phyloP scores from a whole-genome alignment of 1,284 basidiomycete genomes.

The Anthracocystis setariae region DNA sequence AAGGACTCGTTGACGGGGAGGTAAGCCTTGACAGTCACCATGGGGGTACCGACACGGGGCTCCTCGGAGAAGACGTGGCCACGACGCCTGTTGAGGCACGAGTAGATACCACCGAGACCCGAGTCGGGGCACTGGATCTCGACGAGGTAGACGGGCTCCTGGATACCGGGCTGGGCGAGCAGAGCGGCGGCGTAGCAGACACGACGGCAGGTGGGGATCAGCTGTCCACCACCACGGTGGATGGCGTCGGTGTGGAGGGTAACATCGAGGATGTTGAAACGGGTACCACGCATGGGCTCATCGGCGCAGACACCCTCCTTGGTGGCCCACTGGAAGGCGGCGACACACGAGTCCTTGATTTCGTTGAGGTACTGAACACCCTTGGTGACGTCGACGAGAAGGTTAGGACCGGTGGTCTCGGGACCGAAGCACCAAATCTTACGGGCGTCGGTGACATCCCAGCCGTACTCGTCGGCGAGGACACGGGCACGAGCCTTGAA shows the following conservation, averaged over 20 bases:
- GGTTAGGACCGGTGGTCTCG: slow-evolving; percentile 95
- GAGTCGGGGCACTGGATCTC: slow-evolving; percentile 99
- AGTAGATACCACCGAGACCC: slow-evolving; percentile 98
- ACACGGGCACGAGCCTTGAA: slow-evolving; percentile 95
- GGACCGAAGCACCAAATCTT: slow-evolving; percentile 99
- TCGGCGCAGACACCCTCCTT: slow-evolving; percentile 86
- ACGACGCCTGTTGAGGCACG: slow-evolving; percentile 91
- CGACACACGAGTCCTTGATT: slow-evolving; percentile 99
- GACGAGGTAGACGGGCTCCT: slow-evolving; percentile 97
- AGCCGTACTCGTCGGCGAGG: slow-evolving; percentile 94
- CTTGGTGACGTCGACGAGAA: slow-evolving; percentile 98
- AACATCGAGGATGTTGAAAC: slow-evolving; percentile 95
- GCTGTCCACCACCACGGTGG: slow-evolving; percentile 98
- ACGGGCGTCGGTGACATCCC: slow-evolving; percentile 99
- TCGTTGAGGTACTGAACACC: slow-evolving; percentile 82
- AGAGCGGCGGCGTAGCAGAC: slow-evolving; percentile 95
- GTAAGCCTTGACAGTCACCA: slow-evolving; percentile 99
- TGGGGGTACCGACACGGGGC: slow-evolving; percentile 95
- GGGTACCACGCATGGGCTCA: slow-evolving; percentile 98
- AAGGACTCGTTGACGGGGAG: slow-evolving; percentile 97
- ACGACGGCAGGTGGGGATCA: slow-evolving; percentile 95
- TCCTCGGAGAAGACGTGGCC: slow-evolving; percentile 98
- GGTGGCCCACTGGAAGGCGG: slow-evolving; percentile 99
- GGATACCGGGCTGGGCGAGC: slow-evolving; percentile 88
- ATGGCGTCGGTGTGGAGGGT: slow-evolving; percentile 98